phyloP scores from a whole-genome alignment of 768 basidiomycete species.

The Dendrothele bispora region DNA sequence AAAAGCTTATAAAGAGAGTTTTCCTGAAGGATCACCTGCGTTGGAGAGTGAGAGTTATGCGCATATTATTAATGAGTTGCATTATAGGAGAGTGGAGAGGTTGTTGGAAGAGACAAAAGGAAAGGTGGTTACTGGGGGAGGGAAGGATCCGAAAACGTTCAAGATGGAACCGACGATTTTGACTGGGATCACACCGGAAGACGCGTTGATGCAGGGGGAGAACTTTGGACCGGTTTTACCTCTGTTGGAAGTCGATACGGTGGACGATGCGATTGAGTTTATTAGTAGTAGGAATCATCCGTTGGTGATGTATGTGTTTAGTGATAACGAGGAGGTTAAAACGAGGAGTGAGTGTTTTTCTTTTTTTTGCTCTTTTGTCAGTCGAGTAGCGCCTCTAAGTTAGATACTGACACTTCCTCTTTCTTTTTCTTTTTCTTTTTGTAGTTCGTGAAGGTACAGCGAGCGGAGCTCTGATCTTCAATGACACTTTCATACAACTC shows the following conservation, averaged over 20 bases:
- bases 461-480: conserved; percentile 69
- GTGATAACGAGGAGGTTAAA: conserved; percentile 57
- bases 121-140: conserved; percentile 62
- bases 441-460: conserved; percentile 68
- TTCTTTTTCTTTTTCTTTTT: too few relatives aligned
- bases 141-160: conserved; percentile 50
- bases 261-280: conserved; percentile 72
- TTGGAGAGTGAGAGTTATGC: conserved; percentile 41
- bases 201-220: conserved; percentile 80
- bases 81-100: conserved; percentile 59
- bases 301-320: conserved; percentile 77
- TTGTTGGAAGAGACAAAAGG: conserved; percentile 71
- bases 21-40: conserved; percentile 33
- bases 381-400: too few relatives aligned
- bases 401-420: too few relatives aligned
- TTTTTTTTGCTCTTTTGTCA: not conserved
- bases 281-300: conserved; percentile 65
- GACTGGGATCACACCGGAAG: conserved; percentile 51
- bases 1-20: conserved; percentile 34
- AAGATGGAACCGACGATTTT: conserved; percentile 78
- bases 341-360: conserved; percentile 47
- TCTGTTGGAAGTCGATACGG: conserved; percentile 64
- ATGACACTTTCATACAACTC: conserved; percentile 66
- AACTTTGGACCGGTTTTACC: conserved; percentile 84
- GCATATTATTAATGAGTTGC: conserved; percentile 52